Evolutionary conservation across 2,329 filamentous ascomycete species (phyloP).

Genomic region (Colletotrichum sidae): DNA sequence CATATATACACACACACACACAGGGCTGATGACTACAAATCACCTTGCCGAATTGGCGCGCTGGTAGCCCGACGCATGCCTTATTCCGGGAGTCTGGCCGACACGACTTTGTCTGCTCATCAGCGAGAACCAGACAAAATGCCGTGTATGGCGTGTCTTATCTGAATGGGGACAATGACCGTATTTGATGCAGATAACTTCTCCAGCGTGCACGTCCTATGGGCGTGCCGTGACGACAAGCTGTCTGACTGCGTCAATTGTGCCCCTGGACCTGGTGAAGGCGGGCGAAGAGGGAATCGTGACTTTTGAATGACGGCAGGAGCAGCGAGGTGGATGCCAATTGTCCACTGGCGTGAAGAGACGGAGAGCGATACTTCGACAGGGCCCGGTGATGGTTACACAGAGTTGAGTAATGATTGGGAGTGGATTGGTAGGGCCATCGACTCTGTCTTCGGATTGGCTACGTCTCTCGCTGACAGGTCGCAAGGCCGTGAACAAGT

Average conservation of each 20-base stretch:
- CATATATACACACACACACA: too few species aligned
- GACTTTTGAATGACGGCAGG: constrained; percentile 17
- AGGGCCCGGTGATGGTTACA: constrained; percentile 17
- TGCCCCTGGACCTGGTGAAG: background rate
- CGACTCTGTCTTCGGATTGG: constrained; percentile 15
- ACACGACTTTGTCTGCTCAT: constrained; percentile 4
- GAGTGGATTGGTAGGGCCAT: constrained; percentile 15
- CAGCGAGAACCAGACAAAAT: constrained; percentile 12
- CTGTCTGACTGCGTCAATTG: too few species aligned
- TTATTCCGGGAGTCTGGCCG: constrained; percentile 15
- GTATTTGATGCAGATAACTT: background rate
- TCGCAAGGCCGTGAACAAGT: too few species aligned
- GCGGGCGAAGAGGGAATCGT: too few species aligned
- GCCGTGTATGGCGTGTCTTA: constrained; percentile 25
- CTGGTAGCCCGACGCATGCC: constrained; percentile 21
- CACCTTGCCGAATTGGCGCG: constrained; percentile 11
- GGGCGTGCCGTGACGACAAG: too few species aligned
- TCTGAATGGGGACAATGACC: background rate
- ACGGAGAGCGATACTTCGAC: constrained; percentile 6
- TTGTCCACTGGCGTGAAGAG: constrained; percentile 18
- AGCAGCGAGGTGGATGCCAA: constrained; percentile 25
- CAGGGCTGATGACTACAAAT: too few species aligned
- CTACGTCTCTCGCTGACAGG: background rate
- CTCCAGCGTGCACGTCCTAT: too few species aligned
- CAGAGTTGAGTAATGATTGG: constrained; percentile 12